Base-by-base conservation (phyloP, 768 basidiomycete genomes). In the Boletellus ananas region DNA sequence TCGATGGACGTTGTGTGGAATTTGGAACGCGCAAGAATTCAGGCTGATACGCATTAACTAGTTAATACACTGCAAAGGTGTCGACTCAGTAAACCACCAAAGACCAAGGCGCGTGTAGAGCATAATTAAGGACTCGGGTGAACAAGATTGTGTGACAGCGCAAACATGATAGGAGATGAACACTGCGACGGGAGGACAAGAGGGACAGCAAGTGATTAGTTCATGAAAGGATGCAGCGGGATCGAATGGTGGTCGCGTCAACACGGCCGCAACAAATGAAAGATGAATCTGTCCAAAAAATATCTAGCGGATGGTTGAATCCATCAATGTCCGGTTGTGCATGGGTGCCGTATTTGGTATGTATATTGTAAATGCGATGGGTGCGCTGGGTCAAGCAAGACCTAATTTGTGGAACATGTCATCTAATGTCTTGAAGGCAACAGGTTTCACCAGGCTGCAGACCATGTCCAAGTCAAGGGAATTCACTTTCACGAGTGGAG, bases 341-440 rank as follows among this genome's bases (percentile, higher is more conserved):
- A 21, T 41, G 31, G 27, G 34, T 42, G 31, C 34, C 13, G 44
- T 35, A 6, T 18, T 17, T 20, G 18, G 43, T 35, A 34, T 37
- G 37, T 51, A 57, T 39, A 45, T 42, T 45, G 43, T 49, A 18
- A 36, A 51, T 63, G 55, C 45, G 34, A 37, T 52, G 41, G 17
- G 35, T 41, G 35, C 31, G 31, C 17, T 20, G 50, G 29, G 44
- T 74, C 61, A 77, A 57, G 72, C 61, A 13, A 77, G 65, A 20
- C 87, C 85, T 37, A 91, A 73, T 67, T 80, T 85, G 48, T 77
- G 77, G 63, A 92, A 90, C 81, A 89, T 88, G 57, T 84, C 81
- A 49, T 94, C 87, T 17, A 97, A 70, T 14, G 85, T 92, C 62
- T 87, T 91, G 72, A 97, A 89, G n/a, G 90, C 89, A 17, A 97